phyloP scores from a whole-genome alignment of 2,329 filamentous ascomycete species.

The Aspergillus ochraceus region DNA sequence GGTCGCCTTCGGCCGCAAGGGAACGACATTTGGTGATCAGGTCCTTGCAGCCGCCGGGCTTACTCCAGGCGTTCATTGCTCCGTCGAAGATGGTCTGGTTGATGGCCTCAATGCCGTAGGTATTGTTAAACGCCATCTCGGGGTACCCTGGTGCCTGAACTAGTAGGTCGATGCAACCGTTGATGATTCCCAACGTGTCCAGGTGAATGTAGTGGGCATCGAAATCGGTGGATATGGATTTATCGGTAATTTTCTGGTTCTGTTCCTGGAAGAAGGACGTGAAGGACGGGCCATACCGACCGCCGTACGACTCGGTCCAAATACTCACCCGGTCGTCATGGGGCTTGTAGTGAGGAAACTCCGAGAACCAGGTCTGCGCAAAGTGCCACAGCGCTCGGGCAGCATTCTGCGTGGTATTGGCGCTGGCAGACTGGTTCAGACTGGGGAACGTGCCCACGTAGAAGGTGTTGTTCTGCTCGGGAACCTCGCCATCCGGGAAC shows the following conservation, averaged over 20 bases:
- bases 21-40: conserved; percentile 53
- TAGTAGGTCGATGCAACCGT: conserved; percentile 56
- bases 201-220: conserved; percentile 43
- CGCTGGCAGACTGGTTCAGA: conserved; percentile 43
- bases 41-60: conserved; percentile 54
- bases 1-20: conserved; percentile 50
- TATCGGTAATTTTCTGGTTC: conserved; percentile 41
- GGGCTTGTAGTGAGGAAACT: conserved; percentile 63
- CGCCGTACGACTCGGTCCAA: conserved; percentile 49
- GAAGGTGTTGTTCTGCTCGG: conserved; percentile 53
- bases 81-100: conserved; percentile 49
- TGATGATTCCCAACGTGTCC: conserved; percentile 58
- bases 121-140: conserved; percentile 58
- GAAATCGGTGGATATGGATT: conserved; percentile 22
- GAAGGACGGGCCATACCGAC: conserved; percentile 45
- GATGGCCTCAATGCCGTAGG: conserved; percentile 56
- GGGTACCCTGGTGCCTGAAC: conserved; percentile 51
- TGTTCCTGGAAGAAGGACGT: conserved; percentile 43
- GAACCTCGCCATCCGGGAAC: conserved; percentile 27
- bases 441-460: conserved; percentile 55
- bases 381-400: conserved; percentile 61
- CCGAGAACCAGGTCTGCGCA: conserved; percentile 61
- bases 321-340: conserved; percentile 53
- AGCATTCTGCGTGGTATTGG: conserved; percentile 54
- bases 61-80: conserved; percentile 47